Evolutionary conservation across 441 rosid species (phyloP).

Genomic region (Populus tomentosa): DNA sequence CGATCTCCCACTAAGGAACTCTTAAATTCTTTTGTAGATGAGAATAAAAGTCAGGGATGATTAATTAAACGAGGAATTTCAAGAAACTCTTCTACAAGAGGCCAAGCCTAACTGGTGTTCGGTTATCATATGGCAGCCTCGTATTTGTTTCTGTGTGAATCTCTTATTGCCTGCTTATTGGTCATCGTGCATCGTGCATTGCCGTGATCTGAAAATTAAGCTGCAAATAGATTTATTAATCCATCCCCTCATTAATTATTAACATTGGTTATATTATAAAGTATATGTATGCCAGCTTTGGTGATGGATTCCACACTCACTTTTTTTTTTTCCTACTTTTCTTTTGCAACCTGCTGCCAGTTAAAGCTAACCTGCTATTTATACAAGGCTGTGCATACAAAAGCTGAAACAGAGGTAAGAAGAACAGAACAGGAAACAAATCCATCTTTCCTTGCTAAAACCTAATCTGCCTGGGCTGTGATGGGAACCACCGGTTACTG

Average conservation of each 20-base stretch:
- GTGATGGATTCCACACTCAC: neutral
- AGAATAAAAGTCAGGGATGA: constrained; percentile 10
- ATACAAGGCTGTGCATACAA: no score
- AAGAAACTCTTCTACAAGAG: neutral
- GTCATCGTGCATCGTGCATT: neutral
- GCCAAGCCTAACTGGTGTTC: neutral
- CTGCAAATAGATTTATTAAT: neutral
- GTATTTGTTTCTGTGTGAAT: no score
- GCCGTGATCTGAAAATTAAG: neutral
- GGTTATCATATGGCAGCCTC: constrained; percentile 4
- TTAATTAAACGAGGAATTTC: constrained; percentile 12
- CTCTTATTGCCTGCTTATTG: neutral
- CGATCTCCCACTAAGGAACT: constrained; percentile 36
- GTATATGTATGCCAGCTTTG: neutral
- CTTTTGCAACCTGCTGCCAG: no score
- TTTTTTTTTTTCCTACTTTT: no score
- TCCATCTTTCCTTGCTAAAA: no score
- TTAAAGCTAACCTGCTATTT: no score
- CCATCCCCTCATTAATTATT: neutral
- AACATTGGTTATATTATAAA: neutral
- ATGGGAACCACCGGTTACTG: no score
- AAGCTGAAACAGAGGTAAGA: neutral
- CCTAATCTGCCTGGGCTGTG: no score
- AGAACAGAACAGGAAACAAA: no score
- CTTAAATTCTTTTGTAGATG: constrained; percentile 13